Evolutionary conservation across 2,329 filamentous ascomycete species (phyloP), one percentile per base, ranked within the genome.

Genomic region (Venturia effusa): DNA sequence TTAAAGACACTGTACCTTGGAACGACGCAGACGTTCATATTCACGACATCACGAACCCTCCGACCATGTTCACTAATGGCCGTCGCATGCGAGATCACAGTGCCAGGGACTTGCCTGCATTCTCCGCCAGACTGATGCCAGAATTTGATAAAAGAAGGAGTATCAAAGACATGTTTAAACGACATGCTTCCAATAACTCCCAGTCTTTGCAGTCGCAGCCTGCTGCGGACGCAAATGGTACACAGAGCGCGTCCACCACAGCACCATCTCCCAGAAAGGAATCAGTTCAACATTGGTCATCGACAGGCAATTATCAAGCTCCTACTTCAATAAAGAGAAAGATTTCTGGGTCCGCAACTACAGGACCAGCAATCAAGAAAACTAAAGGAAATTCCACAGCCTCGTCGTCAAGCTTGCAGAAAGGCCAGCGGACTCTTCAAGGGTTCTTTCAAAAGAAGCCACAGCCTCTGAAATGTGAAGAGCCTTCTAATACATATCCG

Each of bases 151-250:
- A 88, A 65, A 85, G 94, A 24, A 84, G 85, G 68, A 96, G 80
- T 72, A 97, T 99, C 71, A 90, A 88, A 69, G 92, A 96, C 71
- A 97, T 99, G 94, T 97, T 97, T 45, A 62, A 27, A 10, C 22
- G 63, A n/a, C 57, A 61, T 32, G 32, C 61, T 22, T 59, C 48
- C 34, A 57, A 17, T 32, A 22, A 11, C 55, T 69, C 8, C 59
- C 65, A 48, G 54, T 30, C 51, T 15, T 34, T 57, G 19, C 51
- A n/a, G 17, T 34, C 51, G 3, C 30, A 34, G 30, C 30, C 51
- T 32, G 51, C 7, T 19, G 11, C 19, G 41, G 34, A 4, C 17
- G 6, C 13, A 41, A n/a, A 41, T 24, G 59, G 13, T 13, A 17
- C 8, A 27, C 40, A 41, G 7, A 4, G 13, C 22, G 19, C 34